Evolutionary conservation across 768 basidiomycete species (phyloP).

Genomic region (Bullera alba): DNA sequence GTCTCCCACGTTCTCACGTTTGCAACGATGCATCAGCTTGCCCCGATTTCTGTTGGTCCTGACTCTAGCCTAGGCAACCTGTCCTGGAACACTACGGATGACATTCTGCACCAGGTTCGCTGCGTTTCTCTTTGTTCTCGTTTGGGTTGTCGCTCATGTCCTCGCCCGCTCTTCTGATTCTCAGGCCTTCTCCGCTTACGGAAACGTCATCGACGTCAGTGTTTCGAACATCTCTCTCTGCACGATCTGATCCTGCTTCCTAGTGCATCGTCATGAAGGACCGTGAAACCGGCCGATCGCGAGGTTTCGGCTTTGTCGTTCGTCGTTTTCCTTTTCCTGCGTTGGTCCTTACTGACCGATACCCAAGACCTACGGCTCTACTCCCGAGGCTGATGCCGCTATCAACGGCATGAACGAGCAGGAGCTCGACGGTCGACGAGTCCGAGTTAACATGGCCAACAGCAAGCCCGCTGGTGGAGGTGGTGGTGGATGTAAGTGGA

Average conservation of each 20-base stretch:
- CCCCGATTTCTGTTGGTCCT: slow-evolving; percentile 8
- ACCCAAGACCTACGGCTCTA: slow-evolving; percentile 44
- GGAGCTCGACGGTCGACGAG: slow-evolving; percentile 84
- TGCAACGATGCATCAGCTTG: not conserved
- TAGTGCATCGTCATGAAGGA: slow-evolving; percentile 98
- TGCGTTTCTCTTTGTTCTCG: slow-evolving; percentile 36
- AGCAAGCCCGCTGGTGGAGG: slow-evolving; percentile 39
- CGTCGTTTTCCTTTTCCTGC: slow-evolving; percentile 20
- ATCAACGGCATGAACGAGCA: slow-evolving; percentile 74
- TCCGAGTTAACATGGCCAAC: slow-evolving; percentile 60
- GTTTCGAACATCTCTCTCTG: slow-evolving; percentile 38
- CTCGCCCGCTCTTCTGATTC: slow-evolving; percentile 15
- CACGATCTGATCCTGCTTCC: slow-evolving; percentile 3
- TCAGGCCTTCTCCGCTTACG: slow-evolving; percentile 76
- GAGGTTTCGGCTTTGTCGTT: slow-evolving; percentile 93
- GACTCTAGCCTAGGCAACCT: slow-evolving; percentile 41
- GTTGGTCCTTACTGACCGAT: not conserved
- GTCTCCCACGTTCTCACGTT: not conserved
- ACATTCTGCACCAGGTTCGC: slow-evolving; percentile 72
- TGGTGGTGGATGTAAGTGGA: slow-evolving; percentile 48
- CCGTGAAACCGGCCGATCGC: slow-evolving; percentile 92
- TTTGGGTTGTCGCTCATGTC: slow-evolving; percentile 27
- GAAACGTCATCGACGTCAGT: slow-evolving; percentile 87
- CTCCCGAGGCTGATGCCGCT: slow-evolving; percentile 67
- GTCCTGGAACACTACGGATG: slow-evolving; percentile 69